Evolutionary conservation across 768 basidiomycete genomes (phyloP).

Genomic region (Clathrus columnatus): DNA sequence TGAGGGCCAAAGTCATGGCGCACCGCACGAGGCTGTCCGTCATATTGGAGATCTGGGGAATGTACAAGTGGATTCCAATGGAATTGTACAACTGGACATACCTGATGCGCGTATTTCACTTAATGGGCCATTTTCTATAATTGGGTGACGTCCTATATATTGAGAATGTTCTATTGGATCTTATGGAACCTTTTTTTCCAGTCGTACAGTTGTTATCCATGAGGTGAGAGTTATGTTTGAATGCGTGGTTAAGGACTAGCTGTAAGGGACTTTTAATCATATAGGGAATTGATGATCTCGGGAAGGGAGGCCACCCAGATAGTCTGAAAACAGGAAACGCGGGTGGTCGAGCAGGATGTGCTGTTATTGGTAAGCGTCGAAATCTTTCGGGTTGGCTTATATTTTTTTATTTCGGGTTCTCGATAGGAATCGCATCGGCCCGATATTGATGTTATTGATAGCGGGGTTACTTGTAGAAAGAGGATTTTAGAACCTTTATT

Average conservation of each 20-base stretch:
- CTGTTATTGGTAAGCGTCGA: constrained; percentile 53
- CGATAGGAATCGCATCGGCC: not conserved
- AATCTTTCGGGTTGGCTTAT: not conserved
- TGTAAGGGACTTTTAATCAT: not conserved
- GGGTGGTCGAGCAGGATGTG: constrained; percentile 69
- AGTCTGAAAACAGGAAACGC: constrained; percentile 75
- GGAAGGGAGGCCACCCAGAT: constrained; percentile 56
- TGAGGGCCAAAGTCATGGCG: constrained; percentile 54
- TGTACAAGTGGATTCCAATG: constrained; percentile 50
- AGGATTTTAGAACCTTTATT: too few relatives aligned
- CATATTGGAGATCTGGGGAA: constrained; percentile 79
- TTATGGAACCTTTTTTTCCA: constrained; percentile 18
- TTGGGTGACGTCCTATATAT: constrained; percentile 44
- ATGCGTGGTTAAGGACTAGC: not conserved
- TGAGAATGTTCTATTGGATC: constrained; percentile 2
- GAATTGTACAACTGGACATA: constrained; percentile 49
- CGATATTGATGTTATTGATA: not conserved
- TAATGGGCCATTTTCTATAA: constrained; percentile 55
- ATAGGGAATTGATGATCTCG: constrained; percentile 72
- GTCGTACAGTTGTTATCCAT: constrained; percentile 70
- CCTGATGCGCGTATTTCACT: constrained; percentile 55
- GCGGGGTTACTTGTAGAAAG: too few relatives aligned
- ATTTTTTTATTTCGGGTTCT: not conserved
- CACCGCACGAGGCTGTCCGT: constrained; percentile 38
- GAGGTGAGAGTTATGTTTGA: constrained; percentile 31